A percentile compares a stretch with the other conserved stretches of the same genome.
These are phyloP conservation scores for Pilatotrama ljubarskyi DNA, from an alignment of 768 basidiomycete genomes.

Conservation along the genomic window DNA sequence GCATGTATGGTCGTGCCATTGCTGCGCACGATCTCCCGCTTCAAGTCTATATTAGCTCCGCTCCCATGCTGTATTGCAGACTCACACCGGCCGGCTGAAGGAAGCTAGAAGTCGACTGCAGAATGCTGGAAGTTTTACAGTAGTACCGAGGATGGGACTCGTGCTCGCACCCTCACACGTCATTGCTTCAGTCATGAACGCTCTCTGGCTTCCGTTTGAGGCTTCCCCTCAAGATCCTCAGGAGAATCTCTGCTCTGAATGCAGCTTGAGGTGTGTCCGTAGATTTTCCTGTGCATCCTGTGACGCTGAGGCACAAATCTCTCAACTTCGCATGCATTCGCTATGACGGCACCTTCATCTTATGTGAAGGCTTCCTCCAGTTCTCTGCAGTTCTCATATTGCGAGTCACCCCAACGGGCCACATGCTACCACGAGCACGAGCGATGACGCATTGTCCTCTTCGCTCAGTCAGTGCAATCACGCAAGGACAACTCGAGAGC, in stretches of 20 bases:
- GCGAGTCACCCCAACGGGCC: neutral
- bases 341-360: neutral
- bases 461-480: neutral
- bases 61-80: slow-evolving; percentile 2
- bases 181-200: neutral
- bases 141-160: neutral
- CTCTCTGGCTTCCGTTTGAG: neutral
- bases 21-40: slow-evolving; percentile 2
- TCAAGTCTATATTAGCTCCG: slow-evolving; percentile 2
- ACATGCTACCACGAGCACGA: neutral
- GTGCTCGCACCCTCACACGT: slow-evolving; percentile 4
- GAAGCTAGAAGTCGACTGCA: neutral
- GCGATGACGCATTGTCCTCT: neutral
- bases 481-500: neutral
- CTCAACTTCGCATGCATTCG: neutral
- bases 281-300: neutral
- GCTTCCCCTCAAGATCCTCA: neutral
- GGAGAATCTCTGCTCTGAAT: neutral
- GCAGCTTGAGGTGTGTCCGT: neutral
- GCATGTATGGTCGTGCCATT: neutral
- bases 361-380: slow-evolving; percentile 1
- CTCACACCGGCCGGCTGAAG: neutral
- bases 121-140: neutral
- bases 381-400: neutral
- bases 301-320: neutral